A percentile compares a stretch with the other conserved stretches of the same genome.
Evolutionary conservation across 331 rosid genomes (phyloP).

Genomic region (Rhamnella rubrinervis): DNA sequence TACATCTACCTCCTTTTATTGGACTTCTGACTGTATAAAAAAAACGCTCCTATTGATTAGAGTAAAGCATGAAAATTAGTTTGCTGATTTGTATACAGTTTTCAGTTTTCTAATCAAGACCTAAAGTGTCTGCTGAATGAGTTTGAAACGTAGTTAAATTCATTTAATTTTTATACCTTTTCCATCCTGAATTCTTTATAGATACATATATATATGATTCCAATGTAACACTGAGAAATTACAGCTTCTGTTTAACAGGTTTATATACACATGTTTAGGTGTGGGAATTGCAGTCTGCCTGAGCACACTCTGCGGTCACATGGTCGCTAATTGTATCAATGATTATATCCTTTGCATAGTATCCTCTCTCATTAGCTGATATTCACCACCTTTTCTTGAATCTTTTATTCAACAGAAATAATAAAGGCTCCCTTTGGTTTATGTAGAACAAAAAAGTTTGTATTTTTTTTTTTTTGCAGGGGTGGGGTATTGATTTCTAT

Average conservation of each 20-base stretch:
- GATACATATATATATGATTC: no score
- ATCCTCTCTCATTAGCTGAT: constrained; percentile 34
- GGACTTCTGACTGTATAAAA: no score
- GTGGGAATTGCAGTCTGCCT: constrained; percentile 54
- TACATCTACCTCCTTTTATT: neutral
- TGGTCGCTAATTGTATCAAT: constrained; percentile 33
- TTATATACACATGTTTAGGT: constrained; percentile 44
- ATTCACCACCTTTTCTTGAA: neutral
- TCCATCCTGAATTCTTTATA: no score
- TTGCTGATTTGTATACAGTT: no score
- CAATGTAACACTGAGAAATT: neutral
- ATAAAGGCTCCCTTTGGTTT: no score
- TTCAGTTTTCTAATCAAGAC: no score
- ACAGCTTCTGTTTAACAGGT: constrained; percentile 41
- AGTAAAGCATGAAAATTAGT: no score
- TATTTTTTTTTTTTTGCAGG: neutral
- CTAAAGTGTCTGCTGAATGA: no score
- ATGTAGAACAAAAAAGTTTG: neutral
- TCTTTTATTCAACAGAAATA: neutral
- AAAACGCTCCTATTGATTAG: neutral
- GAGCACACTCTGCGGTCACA: constrained; percentile 37
- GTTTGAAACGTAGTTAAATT: no score
- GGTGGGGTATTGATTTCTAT: no score
- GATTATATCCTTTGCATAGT: constrained; percentile 32
- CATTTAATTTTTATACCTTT: no score